Conservation (phyloP, 257 asterid species). For the Plantago ovata region DNA sequence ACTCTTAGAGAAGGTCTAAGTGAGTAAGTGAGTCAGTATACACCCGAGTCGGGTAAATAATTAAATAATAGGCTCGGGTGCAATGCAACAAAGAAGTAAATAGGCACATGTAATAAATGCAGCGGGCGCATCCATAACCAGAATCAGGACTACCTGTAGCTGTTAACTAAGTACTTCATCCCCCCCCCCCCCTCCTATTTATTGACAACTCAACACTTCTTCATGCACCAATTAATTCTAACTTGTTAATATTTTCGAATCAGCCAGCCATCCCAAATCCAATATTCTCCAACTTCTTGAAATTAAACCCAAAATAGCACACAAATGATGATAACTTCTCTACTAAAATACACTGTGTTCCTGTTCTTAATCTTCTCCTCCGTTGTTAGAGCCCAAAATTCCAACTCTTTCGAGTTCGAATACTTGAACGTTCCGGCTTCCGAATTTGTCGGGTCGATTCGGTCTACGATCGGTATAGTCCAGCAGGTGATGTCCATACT, state of each 20-base stretch:
- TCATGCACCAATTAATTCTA: neutral
- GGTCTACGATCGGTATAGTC: constrained; percentile 39
- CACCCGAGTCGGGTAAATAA: too few species aligned
- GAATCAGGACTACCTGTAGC: too few species aligned
- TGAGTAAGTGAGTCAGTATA: too few species aligned
- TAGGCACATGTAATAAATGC: too few species aligned
- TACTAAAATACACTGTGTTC: neutral
- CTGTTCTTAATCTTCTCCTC: constrained; percentile 21
- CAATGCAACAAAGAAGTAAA: too few species aligned
- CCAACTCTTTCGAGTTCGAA: constrained; percentile 30
- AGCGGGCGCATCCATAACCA: constrained; percentile 6
- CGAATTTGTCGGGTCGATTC: constrained; percentile 42
- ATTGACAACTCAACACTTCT: neutral
- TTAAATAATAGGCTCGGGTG: too few species aligned
- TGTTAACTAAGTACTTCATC: too few species aligned
- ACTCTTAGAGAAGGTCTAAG: too few species aligned
- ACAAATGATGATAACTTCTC: too few species aligned
- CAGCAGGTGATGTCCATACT: constrained; percentile 44
- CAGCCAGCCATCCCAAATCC: too few species aligned
- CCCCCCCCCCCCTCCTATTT: neutral
- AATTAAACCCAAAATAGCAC: too few species aligned
- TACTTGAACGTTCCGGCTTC: constrained; percentile 52
- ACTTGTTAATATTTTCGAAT: neutral
- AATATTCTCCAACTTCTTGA: too few species aligned
- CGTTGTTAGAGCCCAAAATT: constrained; percentile 10